Conservation (phyloP, 768 basidiomycete species). For the Terana coerulea region DNA sequence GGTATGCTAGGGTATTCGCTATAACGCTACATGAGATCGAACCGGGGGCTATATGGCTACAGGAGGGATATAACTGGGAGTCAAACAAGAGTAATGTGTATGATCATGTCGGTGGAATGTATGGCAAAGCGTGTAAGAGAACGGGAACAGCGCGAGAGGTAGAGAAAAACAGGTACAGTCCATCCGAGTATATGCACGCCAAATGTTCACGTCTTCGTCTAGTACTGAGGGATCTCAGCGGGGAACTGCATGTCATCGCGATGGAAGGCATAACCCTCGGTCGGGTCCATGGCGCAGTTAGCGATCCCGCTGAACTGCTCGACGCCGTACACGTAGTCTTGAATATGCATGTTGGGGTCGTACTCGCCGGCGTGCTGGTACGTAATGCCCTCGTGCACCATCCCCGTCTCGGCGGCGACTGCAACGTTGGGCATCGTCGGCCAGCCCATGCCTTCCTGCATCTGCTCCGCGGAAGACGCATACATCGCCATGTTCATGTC, state of each 20-base stretch:
- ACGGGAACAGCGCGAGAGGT: too few relatives aligned
- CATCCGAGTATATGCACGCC: too few relatives aligned
- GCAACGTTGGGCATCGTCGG: background rate
- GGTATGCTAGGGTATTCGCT: too few relatives aligned
- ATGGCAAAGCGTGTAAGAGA: too few relatives aligned
- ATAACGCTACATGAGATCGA: too few relatives aligned
- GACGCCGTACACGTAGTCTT: conserved; percentile 5
- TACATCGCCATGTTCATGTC: conserved; percentile 10
- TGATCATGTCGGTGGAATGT: too few relatives aligned
- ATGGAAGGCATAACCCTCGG: background rate
- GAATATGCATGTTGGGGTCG: conserved; percentile 1
- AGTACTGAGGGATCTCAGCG: conserved; percentile 9
- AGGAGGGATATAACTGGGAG: too few relatives aligned
- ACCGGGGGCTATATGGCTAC: too few relatives aligned
- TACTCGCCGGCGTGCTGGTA: background rate
- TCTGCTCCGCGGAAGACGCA: background rate
- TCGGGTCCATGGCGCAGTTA: background rate
- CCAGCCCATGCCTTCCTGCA: conserved; percentile 2
- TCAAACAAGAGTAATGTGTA: too few relatives aligned
- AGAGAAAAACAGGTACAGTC: too few relatives aligned
- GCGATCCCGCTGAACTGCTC: background rate
- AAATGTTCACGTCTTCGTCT: too few relatives aligned
- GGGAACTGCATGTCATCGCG: conserved; percentile 2
- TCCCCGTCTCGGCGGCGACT: background rate
- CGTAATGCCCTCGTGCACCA: background rate